Conservation (phyloP, 495 filamentous ascomycete species). For the Tetracladium setigerum region DNA sequence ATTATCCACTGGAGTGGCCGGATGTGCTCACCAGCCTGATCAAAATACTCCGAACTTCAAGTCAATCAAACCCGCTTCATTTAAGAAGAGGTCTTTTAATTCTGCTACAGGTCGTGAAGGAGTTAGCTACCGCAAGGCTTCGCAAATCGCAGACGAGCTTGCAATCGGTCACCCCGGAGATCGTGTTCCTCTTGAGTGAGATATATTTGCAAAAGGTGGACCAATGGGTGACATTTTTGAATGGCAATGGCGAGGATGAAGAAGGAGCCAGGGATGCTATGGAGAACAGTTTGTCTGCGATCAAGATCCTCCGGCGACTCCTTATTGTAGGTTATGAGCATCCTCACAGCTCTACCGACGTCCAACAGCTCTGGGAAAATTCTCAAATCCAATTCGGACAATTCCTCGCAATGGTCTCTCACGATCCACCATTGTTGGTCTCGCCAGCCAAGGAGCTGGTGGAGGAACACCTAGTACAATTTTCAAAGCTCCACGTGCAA, state of each 20-base stretch:
- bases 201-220: constrained; percentile 70
- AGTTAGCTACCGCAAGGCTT: constrained; percentile 72
- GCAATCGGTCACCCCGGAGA: constrained; percentile 67
- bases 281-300: constrained; percentile 64
- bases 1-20: constrained; percentile 82
- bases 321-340: constrained; percentile 75
- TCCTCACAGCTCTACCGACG: constrained; percentile 67
- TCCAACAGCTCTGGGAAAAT: constrained; percentile 68
- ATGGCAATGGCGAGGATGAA: constrained; percentile 46
- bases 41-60: constrained; percentile 44
- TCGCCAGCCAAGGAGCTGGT: constrained; percentile 42
- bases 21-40: constrained; percentile 52
- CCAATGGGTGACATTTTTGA: constrained; percentile 59
- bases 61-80: constrained; percentile 36
- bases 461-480: constrained; percentile 81
- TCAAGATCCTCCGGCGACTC: constrained; percentile 76
- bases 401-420: constrained; percentile 47
- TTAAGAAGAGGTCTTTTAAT: constrained; percentile 69
- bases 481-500: constrained; percentile 83
- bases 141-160: constrained; percentile 61
- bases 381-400: constrained; percentile 64
- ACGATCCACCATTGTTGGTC: constrained; percentile 39
- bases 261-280: constrained; percentile 51
- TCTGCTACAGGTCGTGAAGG: constrained; percentile 80
- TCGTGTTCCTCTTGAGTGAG: constrained; percentile 65